Base-by-base conservation (phyloP, 306 rosid species). In the Luffa aegyptiaca region DNA sequence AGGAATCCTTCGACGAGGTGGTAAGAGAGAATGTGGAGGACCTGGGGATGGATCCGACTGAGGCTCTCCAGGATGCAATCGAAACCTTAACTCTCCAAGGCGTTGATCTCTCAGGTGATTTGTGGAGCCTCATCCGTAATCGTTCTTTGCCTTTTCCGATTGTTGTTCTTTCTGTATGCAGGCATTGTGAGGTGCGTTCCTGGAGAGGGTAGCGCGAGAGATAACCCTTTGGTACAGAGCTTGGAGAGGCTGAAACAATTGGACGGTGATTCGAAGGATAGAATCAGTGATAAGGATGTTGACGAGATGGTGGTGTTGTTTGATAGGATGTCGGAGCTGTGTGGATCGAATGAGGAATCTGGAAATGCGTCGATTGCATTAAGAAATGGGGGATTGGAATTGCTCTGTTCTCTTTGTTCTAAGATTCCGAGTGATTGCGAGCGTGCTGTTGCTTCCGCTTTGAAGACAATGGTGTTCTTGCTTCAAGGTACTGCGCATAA, bases 21-120 rank as follows among this genome's bases (percentile, higher is more conserved):
- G 97, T 91, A 61, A 90, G 78, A 80, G 97, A 95, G 89, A 95
- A 91, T 91, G 81, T 93, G 51, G 95, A 90, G 62, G 97, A 95
- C 44, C 91, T 95, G 46, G 97, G 88, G 41, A 95, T 95, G 99
- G 99, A 90, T 61, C 96, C 97, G 39, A 6, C 82, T 53, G 99
- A 93, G 70, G 97, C 99, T n/a, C 92, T 95, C 63, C 81, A 86
- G 63, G 99, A 95, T 82, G 97, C 99, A 71, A 86, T 91, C 61
- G 83, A 95, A 85, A 88, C 97, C 75, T 85, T 92, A 52, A 85
- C 89, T 57, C 97, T 95, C 75, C 98, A 95, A 88, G 96, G 93
- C 90, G 98, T 95, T 77, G 93, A 95, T 90, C 96, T 95, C 86
- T 87, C 93, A 18, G 97, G 98, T 94, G 20, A 10, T 3, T 73